phyloP scores from a whole-genome alignment of 108 stramenopile genomes.

The Skeletonema potamos region DNA sequence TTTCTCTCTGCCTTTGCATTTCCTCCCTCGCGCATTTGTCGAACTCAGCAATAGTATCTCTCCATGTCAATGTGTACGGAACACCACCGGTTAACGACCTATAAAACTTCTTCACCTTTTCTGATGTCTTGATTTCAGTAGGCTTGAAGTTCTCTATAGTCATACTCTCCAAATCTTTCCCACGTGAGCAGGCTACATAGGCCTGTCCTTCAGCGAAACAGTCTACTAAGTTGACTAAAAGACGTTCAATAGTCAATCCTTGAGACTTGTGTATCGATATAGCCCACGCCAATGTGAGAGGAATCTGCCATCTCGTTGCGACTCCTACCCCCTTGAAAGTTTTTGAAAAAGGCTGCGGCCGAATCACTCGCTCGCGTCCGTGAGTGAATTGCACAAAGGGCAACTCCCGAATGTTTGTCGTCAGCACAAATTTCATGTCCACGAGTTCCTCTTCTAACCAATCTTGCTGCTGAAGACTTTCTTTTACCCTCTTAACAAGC shows the following conservation, averaged over 20 bases:
- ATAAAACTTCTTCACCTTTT: conserved; percentile 40
- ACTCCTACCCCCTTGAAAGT: conserved; percentile 16
- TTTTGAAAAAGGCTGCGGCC: conserved; percentile 32
- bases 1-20: conserved; percentile 12
- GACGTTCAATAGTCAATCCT: conserved; percentile 75
- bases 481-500: not conserved
- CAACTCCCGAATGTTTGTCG: conserved; percentile 4
- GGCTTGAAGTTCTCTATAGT: conserved; percentile 29
- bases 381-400: conserved; percentile 35
- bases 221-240: conserved; percentile 56
- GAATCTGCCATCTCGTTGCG: conserved; percentile 34
- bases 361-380: conserved; percentile 17
- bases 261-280: conserved; percentile 81
- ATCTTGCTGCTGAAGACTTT: not conserved
- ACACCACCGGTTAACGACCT: conserved; percentile 1
- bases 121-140: conserved; percentile 34
- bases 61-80: conserved; percentile 25
- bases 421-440: conserved; percentile 7
- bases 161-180: conserved; percentile 47
- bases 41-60: conserved; percentile 32
- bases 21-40: conserved; percentile 9
- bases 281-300: conserved; percentile 51
- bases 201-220: conserved; percentile 83
- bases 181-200: conserved; percentile 86
- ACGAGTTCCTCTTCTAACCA: conserved; percentile 9